These are phyloP conservation scores for Neoscytalidium dimidiatum DNA, from an alignment of 2,329 filamentous ascomycete species.

Conservation along the genomic window DNA sequence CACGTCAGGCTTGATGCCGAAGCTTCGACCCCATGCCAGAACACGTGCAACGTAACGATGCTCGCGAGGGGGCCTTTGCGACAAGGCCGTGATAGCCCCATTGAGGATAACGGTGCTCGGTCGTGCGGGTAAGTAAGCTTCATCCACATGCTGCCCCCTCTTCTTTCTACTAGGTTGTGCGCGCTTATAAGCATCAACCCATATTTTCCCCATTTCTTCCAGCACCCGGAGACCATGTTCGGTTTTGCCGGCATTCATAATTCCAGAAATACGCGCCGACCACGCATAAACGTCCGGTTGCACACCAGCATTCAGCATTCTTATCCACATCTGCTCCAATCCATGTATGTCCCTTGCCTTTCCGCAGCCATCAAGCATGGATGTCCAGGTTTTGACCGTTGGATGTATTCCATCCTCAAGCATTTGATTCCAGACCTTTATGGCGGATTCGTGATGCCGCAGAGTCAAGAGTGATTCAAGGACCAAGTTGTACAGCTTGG, in stretches of 20 bases:
- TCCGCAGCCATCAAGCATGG: constrained; percentile 72
- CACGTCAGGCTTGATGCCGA: constrained; percentile 50
- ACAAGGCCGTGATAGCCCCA: constrained; percentile 59
- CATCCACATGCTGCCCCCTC: constrained; percentile 21
- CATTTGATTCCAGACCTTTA: constrained; percentile 62
- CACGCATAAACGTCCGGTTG: constrained; percentile 67
- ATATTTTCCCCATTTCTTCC: constrained; percentile 65
- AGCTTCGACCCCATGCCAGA: constrained; percentile 44
- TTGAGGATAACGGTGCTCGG: constrained; percentile 70
- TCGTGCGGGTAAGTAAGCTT: constrained; percentile 40
- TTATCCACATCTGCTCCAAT: constrained; percentile 67
- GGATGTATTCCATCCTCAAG: constrained; percentile 57
- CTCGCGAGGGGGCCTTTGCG: constrained; percentile 35
- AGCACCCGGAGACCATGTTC: constrained; percentile 63
- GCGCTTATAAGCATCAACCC: constrained; percentile 46
- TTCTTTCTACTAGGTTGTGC: not conserved
- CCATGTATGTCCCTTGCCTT: constrained; percentile 59
- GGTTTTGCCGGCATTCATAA: constrained; percentile 59
- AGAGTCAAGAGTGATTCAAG: constrained; percentile 51
- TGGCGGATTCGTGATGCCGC: constrained; percentile 43
- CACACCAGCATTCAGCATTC: constrained; percentile 59
- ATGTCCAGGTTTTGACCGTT: constrained; percentile 67
- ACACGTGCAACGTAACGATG: constrained; percentile 36
- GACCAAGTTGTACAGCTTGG: constrained; percentile 44
- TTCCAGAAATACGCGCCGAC: constrained; percentile 68